Conservation (phyloP, 345 rosid genomes). For the Bruguiera parviflora region DNA sequence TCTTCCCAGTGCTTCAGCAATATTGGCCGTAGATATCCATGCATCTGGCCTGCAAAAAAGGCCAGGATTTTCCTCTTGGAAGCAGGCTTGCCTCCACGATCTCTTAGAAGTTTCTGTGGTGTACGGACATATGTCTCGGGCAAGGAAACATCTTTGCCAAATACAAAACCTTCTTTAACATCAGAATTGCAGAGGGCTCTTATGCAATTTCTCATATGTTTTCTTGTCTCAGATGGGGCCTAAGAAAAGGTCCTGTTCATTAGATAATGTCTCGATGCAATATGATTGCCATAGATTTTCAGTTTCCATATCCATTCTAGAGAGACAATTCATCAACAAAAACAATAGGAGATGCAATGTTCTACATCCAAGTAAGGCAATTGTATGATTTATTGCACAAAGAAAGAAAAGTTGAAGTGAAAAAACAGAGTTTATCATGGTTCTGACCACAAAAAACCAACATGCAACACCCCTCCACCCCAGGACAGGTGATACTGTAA, state of each 20-base stretch:
- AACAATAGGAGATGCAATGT: neutral
- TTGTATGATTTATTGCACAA: neutral
- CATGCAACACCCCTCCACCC: neutral
- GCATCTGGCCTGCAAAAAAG: constrained; percentile 92
- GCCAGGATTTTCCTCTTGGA: constrained; percentile 74
- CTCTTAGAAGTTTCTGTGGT: constrained; percentile 54
- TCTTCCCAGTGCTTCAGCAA: constrained; percentile 73
- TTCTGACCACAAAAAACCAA: neutral
- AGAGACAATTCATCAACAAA: neutral
- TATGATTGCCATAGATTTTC: neutral
- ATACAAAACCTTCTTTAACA: constrained; percentile 72
- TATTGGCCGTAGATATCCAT: constrained; percentile 78
- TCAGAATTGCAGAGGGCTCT: constrained; percentile 92
- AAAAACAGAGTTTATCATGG: neutral
- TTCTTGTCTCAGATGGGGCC: constrained; percentile 79
- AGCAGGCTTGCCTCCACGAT: constrained; percentile 64
- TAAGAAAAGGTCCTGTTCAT: constrained; percentile 29
- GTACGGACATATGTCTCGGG: constrained; percentile 69
- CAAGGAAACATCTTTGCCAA: constrained; percentile 87
- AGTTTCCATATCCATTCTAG: neutral
- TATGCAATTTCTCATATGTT: constrained; percentile 69
- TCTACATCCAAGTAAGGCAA: neutral
- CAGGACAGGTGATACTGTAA: neutral
- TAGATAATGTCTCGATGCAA: neutral
- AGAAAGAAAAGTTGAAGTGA: neutral